Evolutionary conservation across 768 basidiomycete genomes (phyloP).

Genomic region (Botryobasidium botryosum): DNA sequence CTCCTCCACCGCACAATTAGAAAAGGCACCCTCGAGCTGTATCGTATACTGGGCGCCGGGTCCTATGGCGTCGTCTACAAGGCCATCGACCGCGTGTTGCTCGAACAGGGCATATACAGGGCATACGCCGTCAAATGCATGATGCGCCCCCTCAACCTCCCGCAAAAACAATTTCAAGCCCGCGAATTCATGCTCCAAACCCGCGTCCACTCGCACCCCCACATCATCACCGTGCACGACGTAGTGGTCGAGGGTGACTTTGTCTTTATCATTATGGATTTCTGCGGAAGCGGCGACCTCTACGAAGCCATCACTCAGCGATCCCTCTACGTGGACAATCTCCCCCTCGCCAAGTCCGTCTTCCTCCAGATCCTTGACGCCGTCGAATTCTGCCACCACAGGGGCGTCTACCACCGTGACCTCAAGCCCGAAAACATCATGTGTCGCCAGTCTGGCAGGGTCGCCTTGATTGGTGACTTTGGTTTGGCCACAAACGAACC

Average conservation of each 20-base stretch:
- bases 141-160: slow-evolving; percentile 35
- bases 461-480: slow-evolving; percentile 27
- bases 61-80: slow-evolving; percentile 94
- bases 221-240: slow-evolving; percentile 53
- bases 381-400: slow-evolving; percentile 25
- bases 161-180: slow-evolving; percentile 48
- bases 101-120: too few relatives aligned
- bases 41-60: slow-evolving; percentile 76
- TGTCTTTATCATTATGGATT: slow-evolving; percentile 80
- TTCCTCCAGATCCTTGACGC: slow-evolving; percentile 28
- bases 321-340: slow-evolving; percentile 67
- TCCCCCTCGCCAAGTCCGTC: slow-evolving; percentile 52
- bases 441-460: slow-evolving; percentile 21
- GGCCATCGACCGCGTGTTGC: slow-evolving; percentile 64
- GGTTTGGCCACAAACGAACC: slow-evolving; percentile 27
- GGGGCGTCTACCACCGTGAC: slow-evolving; percentile 29
- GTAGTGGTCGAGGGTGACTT: slow-evolving; percentile 41
- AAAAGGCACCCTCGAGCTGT: slow-evolving; percentile 65
- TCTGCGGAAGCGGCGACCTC: slow-evolving; percentile 57
- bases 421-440: slow-evolving; percentile 26
- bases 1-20: too few relatives aligned
- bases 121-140: slow-evolving; percentile 82
- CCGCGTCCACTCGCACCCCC: slow-evolving; percentile 24
- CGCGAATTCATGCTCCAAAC: slow-evolving; percentile 45
- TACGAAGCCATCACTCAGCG: slow-evolving; percentile 37